Conservation (phyloP, 2,329 filamentous ascomycete species). For the Cladosporium sp. region DNA sequence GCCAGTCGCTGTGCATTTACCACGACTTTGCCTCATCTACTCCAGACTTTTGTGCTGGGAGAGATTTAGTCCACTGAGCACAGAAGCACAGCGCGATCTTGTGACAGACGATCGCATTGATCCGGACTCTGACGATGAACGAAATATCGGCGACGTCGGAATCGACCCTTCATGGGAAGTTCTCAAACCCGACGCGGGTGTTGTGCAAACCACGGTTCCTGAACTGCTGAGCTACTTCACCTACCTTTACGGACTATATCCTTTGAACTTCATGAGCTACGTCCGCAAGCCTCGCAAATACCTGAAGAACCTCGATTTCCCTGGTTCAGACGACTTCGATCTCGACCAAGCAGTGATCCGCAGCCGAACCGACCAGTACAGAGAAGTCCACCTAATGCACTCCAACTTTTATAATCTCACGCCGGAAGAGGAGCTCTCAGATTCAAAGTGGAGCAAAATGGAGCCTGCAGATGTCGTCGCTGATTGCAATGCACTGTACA, state of each 20-base stretch:
- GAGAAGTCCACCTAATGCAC: slow-evolving; percentile 67
- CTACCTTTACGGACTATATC: slow-evolving; percentile 75
- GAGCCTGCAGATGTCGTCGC: slow-evolving; percentile 75
- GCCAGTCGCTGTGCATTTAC: slow-evolving; percentile 61
- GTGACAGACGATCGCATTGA: slow-evolving; percentile 31
- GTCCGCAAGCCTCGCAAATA: slow-evolving; percentile 76
- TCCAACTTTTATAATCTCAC: slow-evolving; percentile 80
- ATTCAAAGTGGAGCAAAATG: slow-evolving; percentile 73
- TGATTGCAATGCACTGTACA: slow-evolving; percentile 67
- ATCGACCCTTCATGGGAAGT: slow-evolving; percentile 56
- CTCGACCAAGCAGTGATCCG: slow-evolving; percentile 72
- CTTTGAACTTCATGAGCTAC: slow-evolving; percentile 80
- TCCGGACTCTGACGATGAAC: slow-evolving; percentile 27
- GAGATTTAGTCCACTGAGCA: slow-evolving; percentile 37
- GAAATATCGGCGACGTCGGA: slow-evolving; percentile 34
- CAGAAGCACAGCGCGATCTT: slow-evolving; percentile 27
- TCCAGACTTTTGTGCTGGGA: slow-evolving; percentile 76
- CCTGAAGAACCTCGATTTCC: slow-evolving; percentile 64
- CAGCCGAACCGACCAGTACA: slow-evolving; percentile 67
- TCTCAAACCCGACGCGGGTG: slow-evolving; percentile 54
- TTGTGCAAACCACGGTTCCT: slow-evolving; percentile 56
- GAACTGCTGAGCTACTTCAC: slow-evolving; percentile 72
- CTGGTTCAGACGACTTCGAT: slow-evolving; percentile 66
- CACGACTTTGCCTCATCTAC: slow-evolving; percentile 74
- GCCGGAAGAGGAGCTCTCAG: slow-evolving; percentile 70